Percentiles rank a stretch among this genome's conserved stretches.
Conservation (phyloP, 75 land plant genomes). For the Chamaecyparis obtusa region DNA sequence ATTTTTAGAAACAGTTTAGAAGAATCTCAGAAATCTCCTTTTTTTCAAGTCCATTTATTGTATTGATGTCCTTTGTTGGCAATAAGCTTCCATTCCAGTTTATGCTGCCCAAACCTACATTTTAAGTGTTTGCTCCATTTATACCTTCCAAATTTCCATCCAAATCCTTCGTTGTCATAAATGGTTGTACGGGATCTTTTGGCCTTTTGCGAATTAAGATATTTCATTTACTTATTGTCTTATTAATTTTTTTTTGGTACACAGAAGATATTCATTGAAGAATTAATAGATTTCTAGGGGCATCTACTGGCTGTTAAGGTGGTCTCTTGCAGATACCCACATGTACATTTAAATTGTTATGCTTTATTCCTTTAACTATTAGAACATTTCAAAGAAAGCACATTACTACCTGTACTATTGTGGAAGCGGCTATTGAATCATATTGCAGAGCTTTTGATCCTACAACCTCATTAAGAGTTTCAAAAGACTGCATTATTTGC, state of each 20-base stretch:
- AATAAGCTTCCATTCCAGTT: neutral
- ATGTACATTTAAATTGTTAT: neutral
- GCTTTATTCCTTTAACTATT: neutral
- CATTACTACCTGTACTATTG: constrained; percentile 8
- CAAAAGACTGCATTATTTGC: constrained; percentile 13
- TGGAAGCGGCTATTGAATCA: constrained; percentile 13
- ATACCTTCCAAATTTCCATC: neutral
- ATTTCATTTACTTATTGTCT: neutral
- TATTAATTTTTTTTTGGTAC: neutral
- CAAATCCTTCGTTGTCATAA: neutral
- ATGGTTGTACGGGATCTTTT: neutral
- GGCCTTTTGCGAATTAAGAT: neutral
- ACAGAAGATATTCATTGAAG: neutral
- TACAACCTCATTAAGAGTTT: constrained; percentile 12
- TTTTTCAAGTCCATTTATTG: neutral
- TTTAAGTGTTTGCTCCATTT: neutral
- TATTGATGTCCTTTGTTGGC: neutral
- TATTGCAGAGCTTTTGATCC: constrained; percentile 16
- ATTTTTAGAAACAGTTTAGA: too few relatives aligned
- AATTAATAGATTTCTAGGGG: neutral
- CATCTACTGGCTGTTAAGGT: neutral
- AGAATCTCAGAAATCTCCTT: too few relatives aligned
- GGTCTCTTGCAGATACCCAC: neutral
- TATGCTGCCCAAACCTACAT: neutral
- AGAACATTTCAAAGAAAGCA: neutral